phyloP scores from a whole-genome alignment of 108 stramenopile species.

The Phaeodactylum tricornutum region DNA sequence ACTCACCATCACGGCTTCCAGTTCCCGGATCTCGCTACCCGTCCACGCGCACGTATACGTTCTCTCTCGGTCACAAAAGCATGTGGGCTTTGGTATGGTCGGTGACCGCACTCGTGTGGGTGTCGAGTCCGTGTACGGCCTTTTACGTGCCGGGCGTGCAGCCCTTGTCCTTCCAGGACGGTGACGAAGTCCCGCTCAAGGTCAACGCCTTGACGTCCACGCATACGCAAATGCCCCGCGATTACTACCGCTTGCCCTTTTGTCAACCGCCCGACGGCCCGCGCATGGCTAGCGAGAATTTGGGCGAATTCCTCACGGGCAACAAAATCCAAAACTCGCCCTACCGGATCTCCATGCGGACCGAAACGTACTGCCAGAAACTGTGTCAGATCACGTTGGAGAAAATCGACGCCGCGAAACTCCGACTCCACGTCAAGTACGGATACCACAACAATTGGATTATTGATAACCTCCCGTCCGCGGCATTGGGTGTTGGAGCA shows the following conservation, averaged over 20 bases:
- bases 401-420: conserved; percentile 42
- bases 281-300: conserved; percentile 76
- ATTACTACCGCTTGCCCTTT: conserved; percentile 93
- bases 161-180: conserved; percentile 54
- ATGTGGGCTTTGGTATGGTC: too few relatives aligned
- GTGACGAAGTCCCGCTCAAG: conserved; percentile 72
- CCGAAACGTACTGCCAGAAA: conserved; percentile 71
- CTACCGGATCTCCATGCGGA: conserved; percentile 84
- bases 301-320: conserved; percentile 92
- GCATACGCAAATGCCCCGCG: conserved; percentile 92
- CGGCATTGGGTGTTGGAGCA: conserved; percentile 43
- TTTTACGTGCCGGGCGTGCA: conserved; percentile 88
- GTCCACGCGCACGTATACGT: too few relatives aligned
- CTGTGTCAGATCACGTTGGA: conserved; percentile 53
- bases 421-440: conserved; percentile 68
- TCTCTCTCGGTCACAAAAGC: too few relatives aligned
- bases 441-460: conserved; percentile 99
- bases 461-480: conserved; percentile 97
- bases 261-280: conserved; percentile 87
- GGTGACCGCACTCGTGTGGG: too few relatives aligned
- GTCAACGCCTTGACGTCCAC: conserved; percentile 84
- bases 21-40: too few relatives aligned
- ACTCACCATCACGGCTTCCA: too few relatives aligned
- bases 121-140: too few relatives aligned
- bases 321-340: conserved; percentile 96